Evolutionary conservation across 1,139 yeast genomes (phyloP), one percentile per base, ranked within the genome.

Genomic region (Petasospora rhodanensis): DNA sequence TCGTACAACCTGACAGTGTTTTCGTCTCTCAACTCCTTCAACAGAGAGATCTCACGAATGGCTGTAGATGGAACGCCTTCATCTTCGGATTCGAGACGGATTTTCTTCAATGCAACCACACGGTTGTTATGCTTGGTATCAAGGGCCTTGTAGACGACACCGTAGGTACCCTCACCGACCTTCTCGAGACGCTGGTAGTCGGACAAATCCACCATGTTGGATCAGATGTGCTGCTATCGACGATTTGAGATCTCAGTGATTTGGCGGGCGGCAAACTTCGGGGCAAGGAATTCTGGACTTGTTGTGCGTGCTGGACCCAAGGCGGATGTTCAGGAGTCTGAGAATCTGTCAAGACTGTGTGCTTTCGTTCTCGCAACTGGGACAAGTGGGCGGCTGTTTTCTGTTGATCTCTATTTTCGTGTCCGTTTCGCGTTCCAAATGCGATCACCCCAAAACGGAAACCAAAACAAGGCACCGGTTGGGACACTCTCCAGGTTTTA

Each of bases 1-100:
- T 93, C 96, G 58, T 82, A 86, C 33, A 93, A 68, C 32, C 95
- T 69, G 24, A 91, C 96, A 45, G 91, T 89, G 60, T 89, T 87
- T 49, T 84, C 94, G 59, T 91, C 95, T 43, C 85, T 75, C 71
- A 91, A 74, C 60, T 93, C 98, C 60, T 91, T 91, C 49, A 91
- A 68, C 30, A 93, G 70, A 1, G 97, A 89, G 48, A 91, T 91
- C 59, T 91, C 99, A 47, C 99, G 73, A 43, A 91, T 91, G 3
- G 99, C 97, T 1, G 99, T 93, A 14, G 96, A 85, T 6, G 98
- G 98, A 22, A 91, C 97, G 26, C 99, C 99, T 61, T 91, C 98
- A 60, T 89, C 97, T 60, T 93, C 98, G 28, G 95, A 86, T 56
- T 93, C 99, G 37, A 93, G 68, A 40, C 98, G 74, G 59, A 91